Conservation (phyloP, 2,329 filamentous ascomycete species). For the Fusarium pseudocircinatum region DNA sequence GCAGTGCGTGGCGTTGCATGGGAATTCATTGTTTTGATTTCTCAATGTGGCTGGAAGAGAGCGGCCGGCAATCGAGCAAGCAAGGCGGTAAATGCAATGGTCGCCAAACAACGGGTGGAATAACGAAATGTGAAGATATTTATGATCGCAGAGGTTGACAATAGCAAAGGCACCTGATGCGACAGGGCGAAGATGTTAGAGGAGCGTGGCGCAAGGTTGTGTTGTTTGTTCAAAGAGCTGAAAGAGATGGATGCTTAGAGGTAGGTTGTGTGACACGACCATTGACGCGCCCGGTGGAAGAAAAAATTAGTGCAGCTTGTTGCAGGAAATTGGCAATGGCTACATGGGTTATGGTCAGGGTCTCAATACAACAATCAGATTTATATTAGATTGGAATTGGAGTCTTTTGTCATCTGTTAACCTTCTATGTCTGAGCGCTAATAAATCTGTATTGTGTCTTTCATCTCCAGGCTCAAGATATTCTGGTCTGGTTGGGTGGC, state of each 20-base stretch:
- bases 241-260: slow-evolving; percentile 6
- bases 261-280: slow-evolving; percentile 39
- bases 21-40: slow-evolving; percentile 47
- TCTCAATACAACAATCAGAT: not conserved
- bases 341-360: not conserved
- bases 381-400: not conserved
- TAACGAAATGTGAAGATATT: slow-evolving; percentile 14
- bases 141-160: slow-evolving; percentile 23
- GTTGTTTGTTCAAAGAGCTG: slow-evolving; percentile 27
- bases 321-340: not conserved
- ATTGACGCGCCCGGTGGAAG: not conserved
- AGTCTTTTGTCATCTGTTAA: not conserved
- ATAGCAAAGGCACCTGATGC: slow-evolving; percentile 3
- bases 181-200: slow-evolving; percentile 15
- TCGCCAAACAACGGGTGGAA: not conserved
- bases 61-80: slow-evolving; percentile 20
- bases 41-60: slow-evolving; percentile 23
- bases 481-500: not conserved
- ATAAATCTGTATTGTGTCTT: not conserved
- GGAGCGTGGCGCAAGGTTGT: slow-evolving; percentile 34
- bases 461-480: not conserved
- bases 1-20: slow-evolving; percentile 51
- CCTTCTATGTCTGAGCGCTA: not conserved
- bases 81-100: slow-evolving; percentile 2
- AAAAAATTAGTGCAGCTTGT: slow-evolving; percentile 13